These are phyloP conservation scores for Corylus heterophylla DNA, from an alignment of 306 rosid species.

Conservation along the genomic window DNA sequence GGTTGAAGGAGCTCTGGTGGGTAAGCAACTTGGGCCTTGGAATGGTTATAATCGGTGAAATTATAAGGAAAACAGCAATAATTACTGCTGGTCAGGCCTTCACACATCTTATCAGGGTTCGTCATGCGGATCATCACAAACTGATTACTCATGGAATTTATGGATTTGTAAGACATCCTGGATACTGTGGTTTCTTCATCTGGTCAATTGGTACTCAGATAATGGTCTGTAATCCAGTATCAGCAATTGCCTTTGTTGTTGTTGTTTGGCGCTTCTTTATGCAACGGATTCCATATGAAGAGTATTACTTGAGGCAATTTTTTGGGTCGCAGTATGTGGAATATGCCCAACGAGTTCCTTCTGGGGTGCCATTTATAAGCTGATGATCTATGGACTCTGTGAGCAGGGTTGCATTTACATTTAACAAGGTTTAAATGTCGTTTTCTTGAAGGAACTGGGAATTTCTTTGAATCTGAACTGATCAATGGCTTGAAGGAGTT, in stretches of 20 bases:
- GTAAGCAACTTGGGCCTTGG: conserved; percentile 64
- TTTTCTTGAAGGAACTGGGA: background rate
- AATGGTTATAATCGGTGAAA: conserved; percentile 69
- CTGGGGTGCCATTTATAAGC: conserved; percentile 83
- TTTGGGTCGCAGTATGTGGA: conserved; percentile 63
- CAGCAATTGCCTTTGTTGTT: conserved; percentile 55
- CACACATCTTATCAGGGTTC: conserved; percentile 71
- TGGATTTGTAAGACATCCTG: conserved; percentile 72
- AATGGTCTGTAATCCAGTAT: conserved; percentile 93
- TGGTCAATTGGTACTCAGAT: conserved; percentile 93
- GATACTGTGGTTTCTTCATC: conserved; percentile 77
- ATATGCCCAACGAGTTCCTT: conserved; percentile 56
- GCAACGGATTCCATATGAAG: conserved; percentile 74
- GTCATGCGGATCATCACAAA: conserved; percentile 54
- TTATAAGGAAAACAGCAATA: conserved; percentile 65
- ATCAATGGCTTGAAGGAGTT: background rate
- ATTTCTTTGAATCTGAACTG: background rate
- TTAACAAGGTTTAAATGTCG: background rate
- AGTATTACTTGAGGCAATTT: conserved; percentile 68
- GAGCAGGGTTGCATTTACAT: background rate
- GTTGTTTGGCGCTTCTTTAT: conserved; percentile 73
- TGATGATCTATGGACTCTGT: conserved; percentile 24
- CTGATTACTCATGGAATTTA: conserved; percentile 77
- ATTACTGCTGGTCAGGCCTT: conserved; percentile 75
- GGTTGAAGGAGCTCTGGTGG: conserved; percentile 68